These are phyloP conservation scores for Coleophoma crateriformis DNA, from an alignment of 2,329 filamentous ascomycete genomes.

Conservation along the genomic window DNA sequence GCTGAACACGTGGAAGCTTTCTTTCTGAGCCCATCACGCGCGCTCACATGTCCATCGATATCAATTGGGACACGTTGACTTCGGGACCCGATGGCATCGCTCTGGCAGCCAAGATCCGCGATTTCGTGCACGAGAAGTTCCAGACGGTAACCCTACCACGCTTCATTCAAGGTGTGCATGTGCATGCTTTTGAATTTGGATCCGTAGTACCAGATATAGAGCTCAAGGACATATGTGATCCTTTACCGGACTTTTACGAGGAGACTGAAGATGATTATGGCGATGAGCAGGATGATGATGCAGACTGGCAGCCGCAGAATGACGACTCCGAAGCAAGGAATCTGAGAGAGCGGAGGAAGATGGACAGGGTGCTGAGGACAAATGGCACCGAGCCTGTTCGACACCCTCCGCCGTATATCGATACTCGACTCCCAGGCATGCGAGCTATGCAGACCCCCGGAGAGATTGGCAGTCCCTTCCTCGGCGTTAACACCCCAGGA, in stretches of 20 bases:
- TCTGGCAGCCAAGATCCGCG: slow-evolving; percentile 79
- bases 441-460: slow-evolving; percentile 20
- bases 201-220: slow-evolving; percentile 76
- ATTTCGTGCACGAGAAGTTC: slow-evolving; percentile 94
- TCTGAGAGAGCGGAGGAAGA: slow-evolving; percentile 28
- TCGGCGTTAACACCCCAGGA: slow-evolving; percentile 54
- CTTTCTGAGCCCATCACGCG: background rate
- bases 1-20: background rate
- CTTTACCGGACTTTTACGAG: slow-evolving; percentile 94
- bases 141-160: slow-evolving; percentile 85
- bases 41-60: slow-evolving; percentile 82
- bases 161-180: slow-evolving; percentile 94
- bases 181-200: slow-evolving; percentile 92
- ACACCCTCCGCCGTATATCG: slow-evolving; percentile 32
- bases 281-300: slow-evolving; percentile 41
- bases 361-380: slow-evolving; percentile 28
- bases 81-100: slow-evolving; percentile 80
- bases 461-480: slow-evolving; percentile 50
- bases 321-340: slow-evolving; percentile 11
- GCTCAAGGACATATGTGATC: slow-evolving; percentile 95
- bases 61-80: slow-evolving; percentile 93
- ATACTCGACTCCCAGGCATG: slow-evolving; percentile 29
- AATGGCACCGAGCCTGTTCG: slow-evolving; percentile 15
- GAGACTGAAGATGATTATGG: slow-evolving; percentile 62
- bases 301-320: slow-evolving; percentile 15